These are phyloP conservation scores for Solanum medicagineum DNA, from an alignment of 257 asterid genomes.

Conservation along the genomic window DNA sequence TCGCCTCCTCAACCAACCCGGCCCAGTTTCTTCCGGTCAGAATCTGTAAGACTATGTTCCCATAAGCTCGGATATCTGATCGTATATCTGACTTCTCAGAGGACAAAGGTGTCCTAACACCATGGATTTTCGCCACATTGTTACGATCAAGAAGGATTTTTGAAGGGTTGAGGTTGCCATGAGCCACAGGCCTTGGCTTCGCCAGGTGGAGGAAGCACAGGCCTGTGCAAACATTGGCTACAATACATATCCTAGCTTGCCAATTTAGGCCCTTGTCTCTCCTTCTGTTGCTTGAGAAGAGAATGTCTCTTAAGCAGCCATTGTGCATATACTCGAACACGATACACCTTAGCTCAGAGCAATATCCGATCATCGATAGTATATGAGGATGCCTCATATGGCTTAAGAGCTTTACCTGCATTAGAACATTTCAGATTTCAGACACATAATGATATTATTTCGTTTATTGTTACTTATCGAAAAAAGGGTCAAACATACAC, in stretches of 20 bases:
- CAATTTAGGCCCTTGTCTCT: slow-evolving; percentile 30
- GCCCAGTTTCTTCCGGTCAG: slow-evolving; percentile 37
- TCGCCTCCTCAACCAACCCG: slow-evolving; percentile 13
- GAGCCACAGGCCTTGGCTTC: slow-evolving; percentile 40
- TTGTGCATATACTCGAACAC: slow-evolving; percentile 47
- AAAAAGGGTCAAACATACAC: not conserved
- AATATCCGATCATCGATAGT: slow-evolving; percentile 47
- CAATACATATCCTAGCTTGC: slow-evolving; percentile 42
- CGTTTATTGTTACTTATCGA: not conserved
- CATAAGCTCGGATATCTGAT: slow-evolving; percentile 40
- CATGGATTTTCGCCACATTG: slow-evolving; percentile 32
- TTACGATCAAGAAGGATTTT: slow-evolving; percentile 43
- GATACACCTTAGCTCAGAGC: slow-evolving; percentile 46
- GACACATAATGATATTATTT: not conserved
- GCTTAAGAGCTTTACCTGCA: slow-evolving; percentile 43
- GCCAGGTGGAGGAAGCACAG: slow-evolving; percentile 51
- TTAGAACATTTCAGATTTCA: not conserved
- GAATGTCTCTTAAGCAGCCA: slow-evolving; percentile 40
- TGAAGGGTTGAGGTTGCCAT: slow-evolving; percentile 51
- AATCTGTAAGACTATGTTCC: slow-evolving; percentile 52
- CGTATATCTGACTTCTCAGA: slow-evolving; percentile 3
- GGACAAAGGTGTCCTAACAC: slow-evolving; percentile 8
- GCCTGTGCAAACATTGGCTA: slow-evolving; percentile 44
- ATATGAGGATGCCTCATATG: slow-evolving; percentile 46
- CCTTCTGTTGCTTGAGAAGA: slow-evolving; percentile 28